These are phyloP conservation scores for Cryptosporidium meleagridis DNA, from an alignment of 169 alveolate species.

Conservation along the genomic window DNA sequence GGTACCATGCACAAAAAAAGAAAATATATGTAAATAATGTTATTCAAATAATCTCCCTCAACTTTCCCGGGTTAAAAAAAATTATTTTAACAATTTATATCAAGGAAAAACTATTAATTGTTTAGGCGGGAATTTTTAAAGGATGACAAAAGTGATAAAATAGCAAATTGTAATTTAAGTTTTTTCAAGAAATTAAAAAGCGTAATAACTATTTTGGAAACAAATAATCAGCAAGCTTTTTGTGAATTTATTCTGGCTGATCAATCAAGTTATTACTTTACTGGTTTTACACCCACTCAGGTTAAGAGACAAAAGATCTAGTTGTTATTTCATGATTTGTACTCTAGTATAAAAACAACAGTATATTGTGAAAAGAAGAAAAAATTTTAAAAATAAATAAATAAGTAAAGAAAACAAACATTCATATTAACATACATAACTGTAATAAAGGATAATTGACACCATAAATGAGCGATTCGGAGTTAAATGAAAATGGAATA, in stretches of 20 bases:
- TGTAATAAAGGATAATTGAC: neutral
- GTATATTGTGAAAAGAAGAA: too few relatives aligned
- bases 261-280: neutral
- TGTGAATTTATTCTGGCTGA: neutral
- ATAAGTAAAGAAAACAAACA: too few relatives aligned
- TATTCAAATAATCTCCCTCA: too few relatives aligned
- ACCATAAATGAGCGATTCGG: neutral
- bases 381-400: too few relatives aligned
- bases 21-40: too few relatives aligned
- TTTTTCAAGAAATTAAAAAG: too few relatives aligned
- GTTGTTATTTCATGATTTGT: neutral
- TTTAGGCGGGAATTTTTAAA: constrained; percentile 1
- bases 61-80: too few relatives aligned
- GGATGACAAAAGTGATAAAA: neutral
- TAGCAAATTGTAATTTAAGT: neutral
- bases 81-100: neutral
- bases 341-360: too few relatives aligned
- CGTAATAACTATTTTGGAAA: neutral
- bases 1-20: too few relatives aligned
- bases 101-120: neutral
- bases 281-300: neutral
- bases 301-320: neutral
- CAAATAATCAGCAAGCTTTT: neutral
- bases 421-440: too few relatives aligned
- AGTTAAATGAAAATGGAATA: neutral